Conservation (phyloP, 202 grass and related monocot genomes). For the Setaria viridis region DNA sequence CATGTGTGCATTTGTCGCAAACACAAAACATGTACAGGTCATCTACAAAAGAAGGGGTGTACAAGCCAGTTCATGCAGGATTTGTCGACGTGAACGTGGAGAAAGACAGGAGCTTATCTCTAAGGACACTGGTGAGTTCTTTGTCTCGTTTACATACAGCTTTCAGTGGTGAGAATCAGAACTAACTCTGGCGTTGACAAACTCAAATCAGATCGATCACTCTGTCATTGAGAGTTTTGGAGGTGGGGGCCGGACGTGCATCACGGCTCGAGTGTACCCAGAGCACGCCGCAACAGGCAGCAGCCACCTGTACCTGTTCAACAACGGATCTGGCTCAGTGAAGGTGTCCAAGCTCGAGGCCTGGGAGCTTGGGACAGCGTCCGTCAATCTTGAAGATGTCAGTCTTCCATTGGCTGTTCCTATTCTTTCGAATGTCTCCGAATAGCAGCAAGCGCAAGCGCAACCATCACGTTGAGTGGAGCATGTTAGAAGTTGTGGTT, state of each 20-base stretch:
- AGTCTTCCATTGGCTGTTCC: no score
- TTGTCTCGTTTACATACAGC: no score
- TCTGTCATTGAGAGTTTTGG: constrained; percentile 70
- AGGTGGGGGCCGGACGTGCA: constrained; percentile 55
- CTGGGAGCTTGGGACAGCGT: constrained; percentile 56
- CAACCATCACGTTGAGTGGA: no score
- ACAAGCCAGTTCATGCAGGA: constrained; percentile 54
- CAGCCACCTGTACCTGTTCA: constrained; percentile 60
- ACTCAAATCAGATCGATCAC: constrained; percentile 55
- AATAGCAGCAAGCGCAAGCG: no score
- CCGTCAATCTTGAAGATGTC: constrained; percentile 36
- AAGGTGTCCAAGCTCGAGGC: constrained; percentile 57
- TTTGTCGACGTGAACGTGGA: constrained; percentile 59
- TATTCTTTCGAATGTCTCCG: no score
- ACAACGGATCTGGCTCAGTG: constrained; percentile 46
- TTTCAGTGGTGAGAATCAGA: no score
- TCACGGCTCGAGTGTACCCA: constrained; percentile 65
- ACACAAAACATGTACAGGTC: constrained; percentile 48
- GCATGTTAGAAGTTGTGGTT: no score
- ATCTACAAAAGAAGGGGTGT: constrained; percentile 39
- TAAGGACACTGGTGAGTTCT: constrained; percentile 66
- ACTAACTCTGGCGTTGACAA: no score
- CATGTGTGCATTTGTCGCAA: no score
- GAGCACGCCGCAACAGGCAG: constrained; percentile 36
- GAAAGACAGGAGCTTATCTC: constrained; percentile 55